Conservation (phyloP, 1,139 yeast species). For the Suhomyces choctaworum region DNA sequence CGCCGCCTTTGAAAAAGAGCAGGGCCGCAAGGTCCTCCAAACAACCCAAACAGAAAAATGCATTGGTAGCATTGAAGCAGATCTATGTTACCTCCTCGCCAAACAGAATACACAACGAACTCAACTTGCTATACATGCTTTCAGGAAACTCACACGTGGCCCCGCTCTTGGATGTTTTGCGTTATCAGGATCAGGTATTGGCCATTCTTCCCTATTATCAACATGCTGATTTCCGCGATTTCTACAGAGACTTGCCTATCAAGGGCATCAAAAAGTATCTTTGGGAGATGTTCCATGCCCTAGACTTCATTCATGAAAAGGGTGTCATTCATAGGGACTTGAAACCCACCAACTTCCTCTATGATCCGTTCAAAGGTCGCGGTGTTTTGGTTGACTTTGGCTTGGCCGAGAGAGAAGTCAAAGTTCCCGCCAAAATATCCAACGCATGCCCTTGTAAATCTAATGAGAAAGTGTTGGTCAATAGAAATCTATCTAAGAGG, state of each 20-base stretch:
- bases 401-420: slow-evolving; percentile 61
- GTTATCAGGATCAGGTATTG: slow-evolving; percentile 87
- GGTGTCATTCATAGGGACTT: slow-evolving; percentile 86
- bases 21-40: slow-evolving; percentile 13
- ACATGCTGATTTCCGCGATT: slow-evolving; percentile 87
- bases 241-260: slow-evolving; percentile 76
- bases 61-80: slow-evolving; percentile 85
- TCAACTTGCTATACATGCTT: slow-evolving; percentile 69
- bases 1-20: slow-evolving; percentile 42
- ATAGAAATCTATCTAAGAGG: slow-evolving; percentile 33
- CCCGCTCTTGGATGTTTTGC: slow-evolving; percentile 81
- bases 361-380: slow-evolving; percentile 68
- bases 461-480: slow-evolving; percentile 19
- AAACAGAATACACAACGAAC: slow-evolving; percentile 81
- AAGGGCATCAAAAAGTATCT: slow-evolving; percentile 80
- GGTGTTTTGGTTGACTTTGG: slow-evolving; percentile 95
- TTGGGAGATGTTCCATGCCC: slow-evolving; percentile 73
- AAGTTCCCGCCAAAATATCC: slow-evolving; percentile 18
- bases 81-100: slow-evolving; percentile 97
- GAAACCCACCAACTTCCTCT: slow-evolving; percentile 86
- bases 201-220: slow-evolving; percentile 91
- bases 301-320: slow-evolving; percentile 72
- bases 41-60: slow-evolving; percentile 30
- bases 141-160: slow-evolving; percentile 76
- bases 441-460: slow-evolving; percentile 21